phyloP scores from a whole-genome alignment of 2,329 filamentous ascomycete genomes.

The Talaromyces sp. region DNA sequence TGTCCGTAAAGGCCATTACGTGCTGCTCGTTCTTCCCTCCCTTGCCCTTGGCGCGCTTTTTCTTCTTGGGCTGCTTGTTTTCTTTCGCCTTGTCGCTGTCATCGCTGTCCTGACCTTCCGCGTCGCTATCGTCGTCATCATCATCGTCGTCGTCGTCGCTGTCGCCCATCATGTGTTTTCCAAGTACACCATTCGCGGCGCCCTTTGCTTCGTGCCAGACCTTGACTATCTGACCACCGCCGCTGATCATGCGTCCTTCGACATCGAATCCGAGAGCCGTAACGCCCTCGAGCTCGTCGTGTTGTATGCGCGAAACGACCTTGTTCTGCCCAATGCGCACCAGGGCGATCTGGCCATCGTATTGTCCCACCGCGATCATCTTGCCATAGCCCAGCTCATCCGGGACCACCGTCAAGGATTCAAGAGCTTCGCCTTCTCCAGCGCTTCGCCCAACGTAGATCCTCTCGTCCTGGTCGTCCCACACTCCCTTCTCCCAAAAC shows the following conservation, averaged over 20 bases:
- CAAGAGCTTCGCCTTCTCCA: conserved; percentile 70
- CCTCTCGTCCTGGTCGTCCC: conserved; percentile 92
- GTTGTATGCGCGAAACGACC: conserved; percentile 62
- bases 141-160: conserved; percentile 22
- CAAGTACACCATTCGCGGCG: conserved; percentile 38
- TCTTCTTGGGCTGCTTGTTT: conserved; percentile 45
- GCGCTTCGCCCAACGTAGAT: conserved; percentile 65
- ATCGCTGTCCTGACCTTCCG: conserved; percentile 28
- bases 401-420: conserved; percentile 69
- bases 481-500: conserved; percentile 87
- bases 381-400: conserved; percentile 60
- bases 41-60: conserved; percentile 42
- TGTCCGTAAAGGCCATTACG: conserved; percentile 38
- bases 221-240: conserved; percentile 79
- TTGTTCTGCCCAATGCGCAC: conserved; percentile 70
- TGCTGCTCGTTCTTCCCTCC: conserved; percentile 33
- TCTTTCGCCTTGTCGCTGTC: conserved; percentile 45
- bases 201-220: conserved; percentile 66
- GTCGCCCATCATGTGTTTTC: conserved; percentile 32
- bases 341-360: conserved; percentile 73
- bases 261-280: conserved; percentile 79
- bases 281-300: conserved; percentile 85
- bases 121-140: conserved; percentile 45
- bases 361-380: conserved; percentile 71
- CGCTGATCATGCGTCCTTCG: conserved; percentile 79